These are phyloP conservation scores for Cutaneotrichosporon arboriforme DNA, from an alignment of 1,284 basidiomycete genomes.

Conservation along the genomic window DNA sequence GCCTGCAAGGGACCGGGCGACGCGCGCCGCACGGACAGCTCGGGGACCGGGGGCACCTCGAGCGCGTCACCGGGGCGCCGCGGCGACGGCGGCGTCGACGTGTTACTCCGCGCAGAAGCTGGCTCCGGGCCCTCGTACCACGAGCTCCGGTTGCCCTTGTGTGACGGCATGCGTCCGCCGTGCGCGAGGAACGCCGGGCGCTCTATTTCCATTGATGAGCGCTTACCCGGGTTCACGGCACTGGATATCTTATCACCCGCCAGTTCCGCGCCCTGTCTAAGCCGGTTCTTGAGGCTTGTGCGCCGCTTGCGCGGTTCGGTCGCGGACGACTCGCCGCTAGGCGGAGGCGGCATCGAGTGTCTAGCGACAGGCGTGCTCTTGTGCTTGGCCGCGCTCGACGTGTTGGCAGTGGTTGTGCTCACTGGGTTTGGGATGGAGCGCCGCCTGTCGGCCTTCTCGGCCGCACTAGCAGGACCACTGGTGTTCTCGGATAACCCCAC, in stretches of 20 bases:
- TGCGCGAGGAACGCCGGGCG: constrained; percentile 18
- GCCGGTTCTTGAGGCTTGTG: constrained; percentile 40
- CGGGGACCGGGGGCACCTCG: neutral
- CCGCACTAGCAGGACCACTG: too few species aligned
- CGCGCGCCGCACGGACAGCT: neutral
- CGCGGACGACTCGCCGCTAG: constrained; percentile 6
- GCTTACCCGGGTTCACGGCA: constrained; percentile 17
- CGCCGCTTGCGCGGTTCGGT: constrained; percentile 11
- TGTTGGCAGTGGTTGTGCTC: neutral
- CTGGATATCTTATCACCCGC: constrained; percentile 30
- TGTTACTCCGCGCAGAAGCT: neutral
- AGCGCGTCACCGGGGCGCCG: neutral
- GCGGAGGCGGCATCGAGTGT: constrained; percentile 22
- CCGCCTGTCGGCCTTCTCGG: neutral
- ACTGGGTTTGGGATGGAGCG: neutral
- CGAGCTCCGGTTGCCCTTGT: neutral
- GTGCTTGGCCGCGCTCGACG: neutral
- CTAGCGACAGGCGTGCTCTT: neutral
- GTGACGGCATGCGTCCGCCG: constrained; percentile 13
- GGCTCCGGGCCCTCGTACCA: neutral
- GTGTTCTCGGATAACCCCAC: too few species aligned
- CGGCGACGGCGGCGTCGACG: neutral
- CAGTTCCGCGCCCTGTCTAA: constrained; percentile 29
- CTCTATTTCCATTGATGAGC: constrained; percentile 15
- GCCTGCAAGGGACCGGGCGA: neutral